phyloP scores from a whole-genome alignment of 228 moss, liverwort and hornwort species.

The Sphagnum magellanicum region DNA sequence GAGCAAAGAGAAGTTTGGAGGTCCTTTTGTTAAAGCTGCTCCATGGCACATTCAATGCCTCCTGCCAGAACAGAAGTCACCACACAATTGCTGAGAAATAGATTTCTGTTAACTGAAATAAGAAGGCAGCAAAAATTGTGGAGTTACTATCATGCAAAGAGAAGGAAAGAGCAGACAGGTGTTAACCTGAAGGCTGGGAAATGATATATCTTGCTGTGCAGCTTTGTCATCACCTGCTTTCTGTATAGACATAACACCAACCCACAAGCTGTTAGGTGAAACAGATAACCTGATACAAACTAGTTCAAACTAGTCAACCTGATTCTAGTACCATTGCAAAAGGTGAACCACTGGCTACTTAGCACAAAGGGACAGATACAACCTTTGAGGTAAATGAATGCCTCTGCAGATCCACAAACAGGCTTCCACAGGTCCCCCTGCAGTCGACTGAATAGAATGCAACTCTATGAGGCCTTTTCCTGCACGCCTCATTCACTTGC shows the following conservation, averaged over 20 bases:
- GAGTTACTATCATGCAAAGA: too few species aligned
- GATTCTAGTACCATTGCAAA: not conserved
- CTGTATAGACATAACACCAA: conserved; percentile 23
- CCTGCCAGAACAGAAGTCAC: conserved; percentile 32
- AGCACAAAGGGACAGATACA: too few species aligned
- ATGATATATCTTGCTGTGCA: conserved; percentile 37
- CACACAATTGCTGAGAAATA: too few species aligned
- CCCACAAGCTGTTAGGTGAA: not conserved
- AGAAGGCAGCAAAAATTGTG: not conserved
- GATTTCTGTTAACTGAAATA: not conserved
- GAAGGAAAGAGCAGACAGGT: too few species aligned
- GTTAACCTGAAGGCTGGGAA: conserved; percentile 71
- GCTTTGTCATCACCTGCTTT: conserved; percentile 68
- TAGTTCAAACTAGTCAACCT: not conserved
- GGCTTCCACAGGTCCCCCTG: conserved; percentile 65
- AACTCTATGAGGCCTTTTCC: conserved; percentile 78
- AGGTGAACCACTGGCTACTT: not conserved
- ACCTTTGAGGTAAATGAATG: conserved; percentile 78
- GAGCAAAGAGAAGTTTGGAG: conserved; percentile 71
- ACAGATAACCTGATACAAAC: not conserved
- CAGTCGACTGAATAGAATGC: conserved; percentile 86
- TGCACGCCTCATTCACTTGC: conserved; percentile 75
- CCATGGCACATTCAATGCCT: conserved; percentile 64
- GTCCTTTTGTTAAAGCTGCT: conserved; percentile 71
- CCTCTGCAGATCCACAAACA: conserved; percentile 87